Conservation (phyloP, 331 rosid genomes). For the Pyracantha coccinea region DNA sequence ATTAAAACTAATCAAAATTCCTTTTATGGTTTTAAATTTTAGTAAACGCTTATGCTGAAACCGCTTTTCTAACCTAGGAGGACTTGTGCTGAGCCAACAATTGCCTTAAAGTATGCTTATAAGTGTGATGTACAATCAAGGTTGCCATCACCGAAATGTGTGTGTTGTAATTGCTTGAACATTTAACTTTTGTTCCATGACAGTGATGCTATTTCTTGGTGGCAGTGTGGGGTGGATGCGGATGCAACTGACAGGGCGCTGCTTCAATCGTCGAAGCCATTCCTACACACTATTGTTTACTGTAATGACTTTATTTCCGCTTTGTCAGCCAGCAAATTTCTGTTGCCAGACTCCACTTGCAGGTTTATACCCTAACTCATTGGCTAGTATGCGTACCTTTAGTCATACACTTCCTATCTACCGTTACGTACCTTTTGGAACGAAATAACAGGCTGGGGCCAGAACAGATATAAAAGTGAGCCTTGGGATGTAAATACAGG, state of each 20-base stretch:
- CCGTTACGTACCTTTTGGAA: background rate
- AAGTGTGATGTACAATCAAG: background rate
- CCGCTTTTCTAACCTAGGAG: too few species aligned
- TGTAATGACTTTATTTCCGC: slow-evolving; percentile 54
- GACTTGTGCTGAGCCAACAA: too few species aligned
- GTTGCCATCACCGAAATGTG: background rate
- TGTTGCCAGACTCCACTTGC: slow-evolving; percentile 44
- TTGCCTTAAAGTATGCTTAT: too few species aligned
- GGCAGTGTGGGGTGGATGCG: slow-evolving; percentile 46
- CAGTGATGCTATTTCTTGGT: slow-evolving; percentile 1
- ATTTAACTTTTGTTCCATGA: background rate
- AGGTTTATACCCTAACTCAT: slow-evolving; percentile 19
- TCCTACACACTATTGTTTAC: slow-evolving; percentile 47
- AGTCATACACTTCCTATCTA: too few species aligned
- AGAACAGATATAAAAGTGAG: slow-evolving; percentile 42
- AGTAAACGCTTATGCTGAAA: too few species aligned
- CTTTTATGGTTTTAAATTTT: too few species aligned
- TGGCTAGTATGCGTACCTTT: background rate
- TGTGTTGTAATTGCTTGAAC: background rate
- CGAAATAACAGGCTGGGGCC: slow-evolving; percentile 38
- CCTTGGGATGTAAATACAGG: slow-evolving; percentile 50
- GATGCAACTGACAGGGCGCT: slow-evolving; percentile 38
- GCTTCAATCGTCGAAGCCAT: slow-evolving; percentile 59
- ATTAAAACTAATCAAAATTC: too few species aligned
- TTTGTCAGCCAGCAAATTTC: slow-evolving; percentile 48